Evolutionary conservation across 2,329 filamentous ascomycete species (phyloP), one percentile per base, ranked within the genome.

Genomic region (Paradendryphiella salina): DNA sequence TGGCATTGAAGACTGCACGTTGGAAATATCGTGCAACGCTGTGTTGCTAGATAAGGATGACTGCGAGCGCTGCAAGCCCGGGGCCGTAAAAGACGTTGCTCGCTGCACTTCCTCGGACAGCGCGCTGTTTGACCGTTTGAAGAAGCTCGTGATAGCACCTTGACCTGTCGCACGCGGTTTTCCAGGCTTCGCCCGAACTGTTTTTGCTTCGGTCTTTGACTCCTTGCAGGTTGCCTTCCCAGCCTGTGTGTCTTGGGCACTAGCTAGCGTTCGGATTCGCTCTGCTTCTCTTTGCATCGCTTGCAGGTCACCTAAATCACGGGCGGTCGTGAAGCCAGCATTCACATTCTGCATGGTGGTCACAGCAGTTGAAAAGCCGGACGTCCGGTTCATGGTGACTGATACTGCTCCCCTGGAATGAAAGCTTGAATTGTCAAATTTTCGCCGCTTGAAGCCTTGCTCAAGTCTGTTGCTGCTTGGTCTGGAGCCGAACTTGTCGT

Each of bases 131-230:
- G 70, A 63, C 56, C 69, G 70, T 13, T 68, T 68, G 58, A 83
- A 83, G 67, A 83, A 84, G 50, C 67, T 77, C 3, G 77, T 76
- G 37, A 85, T 80, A 40, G 70, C 78, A 20, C 77, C 79, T 63
- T 84, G 81, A 1, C 75, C 77, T 53, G 76, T 71, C 17, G 66
- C 71, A 61, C 72, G 74, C 44, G 72, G 73, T 65, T 73, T 72
- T 3, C 38, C 38, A 29, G 49, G 50, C 34, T 62, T 71, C 9
- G 54, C 50, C 9, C 54, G 56, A 2, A 48, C 29, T 4, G 50
- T 20, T 13, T 62, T 65, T 9, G 50, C 33, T 38, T 60, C 65
- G 48, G 37, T 61, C 53, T 70, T 47, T 53, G 64, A 52, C 66
- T 75, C 49, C 48, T 69, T 54, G 33, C 58, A 59, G 37, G 61